phyloP scores from a whole-genome alignment of 2,329 filamentous ascomycete species.

The Diaporthe longicolla region DNA sequence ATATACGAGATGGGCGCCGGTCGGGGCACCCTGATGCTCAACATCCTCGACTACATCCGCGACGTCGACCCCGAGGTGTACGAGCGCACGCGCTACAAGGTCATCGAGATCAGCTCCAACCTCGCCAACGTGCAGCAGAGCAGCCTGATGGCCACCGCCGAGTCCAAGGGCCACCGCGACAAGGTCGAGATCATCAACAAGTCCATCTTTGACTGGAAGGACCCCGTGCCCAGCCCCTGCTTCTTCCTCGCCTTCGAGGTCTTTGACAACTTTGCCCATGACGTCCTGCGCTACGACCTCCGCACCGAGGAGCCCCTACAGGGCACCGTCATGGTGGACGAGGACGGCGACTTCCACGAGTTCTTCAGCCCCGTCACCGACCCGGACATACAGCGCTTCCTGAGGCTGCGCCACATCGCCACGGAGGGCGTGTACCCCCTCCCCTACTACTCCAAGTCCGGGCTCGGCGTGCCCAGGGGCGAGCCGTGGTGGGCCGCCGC shows the following conservation, averaged over 20 bases:
- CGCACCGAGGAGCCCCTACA: constrained; percentile 86
- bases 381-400: constrained; percentile 84
- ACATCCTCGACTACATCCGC: constrained; percentile 96
- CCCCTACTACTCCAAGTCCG: constrained; percentile 62
- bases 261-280: constrained; percentile 98
- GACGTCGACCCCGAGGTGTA: constrained; percentile 92
- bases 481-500: constrained; percentile 34
- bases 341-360: constrained; percentile 90
- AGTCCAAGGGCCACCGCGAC: constrained; percentile 80
- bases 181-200: constrained; percentile 96
- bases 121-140: constrained; percentile 84
- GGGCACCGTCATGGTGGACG: constrained; percentile 88
- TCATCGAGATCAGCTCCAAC: constrained; percentile 93
- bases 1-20: constrained; percentile 99
- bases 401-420: constrained; percentile 87
- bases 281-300: constrained; percentile 91
- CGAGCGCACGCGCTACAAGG: constrained; percentile 90
- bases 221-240: constrained; percentile 90
- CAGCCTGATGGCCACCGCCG: constrained; percentile 76
- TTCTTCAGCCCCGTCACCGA: constrained; percentile 85
- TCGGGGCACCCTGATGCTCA: constrained; percentile 97
- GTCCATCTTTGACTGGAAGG: constrained; percentile 94
- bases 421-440: constrained; percentile 74
- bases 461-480: constrained; percentile 37
- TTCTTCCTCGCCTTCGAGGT: constrained; percentile 99